Percentiles rank a stretch among this genome's conserved stretches.
Conservation (phyloP, 2,329 filamentous ascomycete species). For the Talaromyces islandicus region DNA sequence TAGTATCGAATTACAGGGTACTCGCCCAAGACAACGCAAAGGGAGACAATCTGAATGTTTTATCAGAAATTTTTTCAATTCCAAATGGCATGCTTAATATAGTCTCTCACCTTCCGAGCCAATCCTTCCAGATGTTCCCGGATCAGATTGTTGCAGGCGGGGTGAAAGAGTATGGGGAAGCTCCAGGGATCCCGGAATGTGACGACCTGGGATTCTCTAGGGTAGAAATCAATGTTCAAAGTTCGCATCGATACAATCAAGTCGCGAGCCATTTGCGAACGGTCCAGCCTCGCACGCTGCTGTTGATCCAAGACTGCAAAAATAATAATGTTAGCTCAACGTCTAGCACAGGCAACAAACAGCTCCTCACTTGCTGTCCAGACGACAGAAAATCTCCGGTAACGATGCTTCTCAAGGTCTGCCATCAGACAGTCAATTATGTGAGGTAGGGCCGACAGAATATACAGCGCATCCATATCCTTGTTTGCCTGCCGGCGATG, state of each 20-base stretch:
- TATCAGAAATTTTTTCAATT: slow-evolving; percentile 12
- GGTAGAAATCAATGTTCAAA: slow-evolving; percentile 81
- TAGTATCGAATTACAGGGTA: slow-evolving; percentile 93
- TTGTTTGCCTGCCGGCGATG: slow-evolving; percentile 74
- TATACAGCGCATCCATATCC: slow-evolving; percentile 91
- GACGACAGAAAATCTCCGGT: slow-evolving; percentile 71
- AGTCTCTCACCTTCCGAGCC: slow-evolving; percentile 68
- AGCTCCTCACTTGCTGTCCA: slow-evolving; percentile 64
- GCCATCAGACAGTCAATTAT: slow-evolving; percentile 91
- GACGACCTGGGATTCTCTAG: slow-evolving; percentile 82
- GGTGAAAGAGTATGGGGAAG: slow-evolving; percentile 88
- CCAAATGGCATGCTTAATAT: not conserved
- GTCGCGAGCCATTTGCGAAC: slow-evolving; percentile 61
- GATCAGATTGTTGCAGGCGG: slow-evolving; percentile 78
- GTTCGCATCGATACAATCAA: slow-evolving; percentile 76
- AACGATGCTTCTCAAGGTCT: slow-evolving; percentile 80
- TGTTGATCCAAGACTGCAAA: slow-evolving; percentile 59
- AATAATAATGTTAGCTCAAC: not conserved
- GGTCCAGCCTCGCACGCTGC: slow-evolving; percentile 68
- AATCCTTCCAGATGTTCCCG: slow-evolving; percentile 75
- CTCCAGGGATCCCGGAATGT: slow-evolving; percentile 95
- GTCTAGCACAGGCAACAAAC: not conserved
- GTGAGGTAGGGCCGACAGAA: slow-evolving; percentile 77
- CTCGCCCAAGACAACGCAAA: slow-evolving; percentile 90
- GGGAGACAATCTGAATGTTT: slow-evolving; percentile 61